Evolutionary conservation across 441 rosid species (phyloP).

Genomic region (Flueggea neowawraea): DNA sequence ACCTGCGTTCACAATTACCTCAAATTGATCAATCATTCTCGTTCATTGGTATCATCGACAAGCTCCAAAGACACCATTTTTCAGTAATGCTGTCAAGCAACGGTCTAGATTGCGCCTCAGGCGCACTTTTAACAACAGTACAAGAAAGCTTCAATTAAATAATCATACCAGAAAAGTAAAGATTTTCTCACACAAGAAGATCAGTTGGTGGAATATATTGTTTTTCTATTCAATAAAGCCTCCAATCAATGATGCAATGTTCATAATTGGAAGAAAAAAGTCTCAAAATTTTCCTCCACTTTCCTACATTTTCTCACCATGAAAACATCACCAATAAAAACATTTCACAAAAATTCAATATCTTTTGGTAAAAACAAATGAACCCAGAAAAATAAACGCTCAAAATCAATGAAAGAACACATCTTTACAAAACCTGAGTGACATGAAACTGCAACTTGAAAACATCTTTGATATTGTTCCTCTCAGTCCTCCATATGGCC

Average conservation of each 20-base stretch:
- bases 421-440: conserved; percentile 48
- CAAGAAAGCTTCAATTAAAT: not conserved
- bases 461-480: conserved; percentile 67
- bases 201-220: not conserved
- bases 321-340: conserved; percentile 16
- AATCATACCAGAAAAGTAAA: not conserved
- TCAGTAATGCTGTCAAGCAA: not conserved
- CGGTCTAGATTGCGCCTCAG: not conserved
- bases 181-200: not conserved
- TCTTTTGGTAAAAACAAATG: not conserved
- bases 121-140: not conserved
- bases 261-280: not conserved
- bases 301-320: conserved; percentile 20
- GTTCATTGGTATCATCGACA: not conserved
- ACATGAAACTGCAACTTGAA: conserved; percentile 82
- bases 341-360: no score
- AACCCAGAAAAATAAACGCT: conserved; percentile 1
- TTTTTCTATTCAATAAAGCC: no score
- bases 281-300: not conserved
- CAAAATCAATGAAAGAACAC: not conserved
- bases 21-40: conserved; percentile 2
- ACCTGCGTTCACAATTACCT: conserved; percentile 37
- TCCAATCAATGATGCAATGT: not conserved
- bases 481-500: conserved; percentile 77
- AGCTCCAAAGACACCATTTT: not conserved